Base-by-base conservation (phyloP, 768 basidiomycete species). In the Paxillus rubicundulus region DNA sequence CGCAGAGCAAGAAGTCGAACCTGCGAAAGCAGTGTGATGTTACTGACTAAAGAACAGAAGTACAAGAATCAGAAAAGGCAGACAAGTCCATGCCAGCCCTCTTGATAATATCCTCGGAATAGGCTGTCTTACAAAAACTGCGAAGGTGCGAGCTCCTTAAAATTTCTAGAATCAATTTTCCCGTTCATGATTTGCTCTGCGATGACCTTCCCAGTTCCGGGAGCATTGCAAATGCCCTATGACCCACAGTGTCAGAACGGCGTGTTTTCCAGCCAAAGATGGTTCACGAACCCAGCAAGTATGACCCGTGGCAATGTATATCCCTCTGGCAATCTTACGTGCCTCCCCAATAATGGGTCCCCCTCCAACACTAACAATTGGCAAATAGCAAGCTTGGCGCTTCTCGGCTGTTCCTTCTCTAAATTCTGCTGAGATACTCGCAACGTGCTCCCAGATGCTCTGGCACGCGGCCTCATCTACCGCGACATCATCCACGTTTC, bases 221-320 rank as follows among this genome's bases (percentile, higher is more conserved):
- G 91, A 3, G 85, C 90, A 64, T 89, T 89, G 66, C 82, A 89
- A 38, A 89, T 85, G 0, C 88, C 87, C 87, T 87, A 50, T 38
- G 7, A 32, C 33, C n/a, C n/a, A n/a, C 34, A 20, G 10, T 20
- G 24, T 63, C 14, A 63, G 48, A 36, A 45, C 28, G 43, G 32
- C 28, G 32, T 43, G 14, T 47, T 10, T 30, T 36, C 46, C 34
- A 20, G 28, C 37, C n/a, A 47, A 42, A 28, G 47, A 24, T 24
- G 16, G 20, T 14, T 9, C 34, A 72, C 81, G 60, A 59, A 87
- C 85, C 86, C 88, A 89, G 61, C 85, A 88, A 0, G 86, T 86
- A 65, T 91, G 89, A 18, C 92, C 92, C 7, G 83, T 82, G 0
- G 84, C 89, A 27, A 94, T 74, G 52, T 81, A 80, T 49, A 93